Evolutionary conservation across 2,329 filamentous ascomycete species (phyloP).

Genomic region (Dothideomycetes sp.): DNA sequence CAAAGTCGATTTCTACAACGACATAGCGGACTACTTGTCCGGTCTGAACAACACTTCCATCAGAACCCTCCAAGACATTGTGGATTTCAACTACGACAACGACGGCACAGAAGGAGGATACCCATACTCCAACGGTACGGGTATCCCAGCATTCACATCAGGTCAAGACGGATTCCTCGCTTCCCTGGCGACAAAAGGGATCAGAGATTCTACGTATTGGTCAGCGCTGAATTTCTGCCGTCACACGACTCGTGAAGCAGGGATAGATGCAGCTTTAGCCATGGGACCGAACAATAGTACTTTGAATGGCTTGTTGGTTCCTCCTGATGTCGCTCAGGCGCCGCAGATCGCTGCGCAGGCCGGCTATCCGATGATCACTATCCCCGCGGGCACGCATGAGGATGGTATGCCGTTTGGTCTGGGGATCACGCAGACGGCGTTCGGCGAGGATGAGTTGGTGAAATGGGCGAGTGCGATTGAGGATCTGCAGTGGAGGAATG

Average conservation of each 20-base stretch:
- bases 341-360: conserved; percentile 66
- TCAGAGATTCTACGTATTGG: conserved; percentile 56
- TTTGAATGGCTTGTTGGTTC: conserved; percentile 58
- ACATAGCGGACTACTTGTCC: conserved; percentile 54
- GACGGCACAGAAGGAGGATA: conserved; percentile 57
- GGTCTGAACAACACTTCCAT: conserved; percentile 54
- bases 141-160: conserved; percentile 55
- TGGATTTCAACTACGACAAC: conserved; percentile 51
- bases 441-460: conserved; percentile 25
- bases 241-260: conserved; percentile 50
- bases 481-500: conserved; percentile 25
- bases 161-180: conserved; percentile 65
- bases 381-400: conserved; percentile 52
- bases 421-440: conserved; percentile 29
- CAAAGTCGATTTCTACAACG: conserved; percentile 62
- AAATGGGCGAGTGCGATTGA: conserved; percentile 37
- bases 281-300: conserved; percentile 32
- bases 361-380: conserved; percentile 62
- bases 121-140: conserved; percentile 23
- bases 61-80: conserved; percentile 53
- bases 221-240: conserved; percentile 56
- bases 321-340: conserved; percentile 57
- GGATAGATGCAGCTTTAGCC: conserved; percentile 58
- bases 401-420: conserved; percentile 39
- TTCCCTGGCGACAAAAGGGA: conserved; percentile 51